Evolutionary conservation across 1,284 basidiomycete genomes (phyloP).

Genomic region (Pyrrhoderma noxium): DNA sequence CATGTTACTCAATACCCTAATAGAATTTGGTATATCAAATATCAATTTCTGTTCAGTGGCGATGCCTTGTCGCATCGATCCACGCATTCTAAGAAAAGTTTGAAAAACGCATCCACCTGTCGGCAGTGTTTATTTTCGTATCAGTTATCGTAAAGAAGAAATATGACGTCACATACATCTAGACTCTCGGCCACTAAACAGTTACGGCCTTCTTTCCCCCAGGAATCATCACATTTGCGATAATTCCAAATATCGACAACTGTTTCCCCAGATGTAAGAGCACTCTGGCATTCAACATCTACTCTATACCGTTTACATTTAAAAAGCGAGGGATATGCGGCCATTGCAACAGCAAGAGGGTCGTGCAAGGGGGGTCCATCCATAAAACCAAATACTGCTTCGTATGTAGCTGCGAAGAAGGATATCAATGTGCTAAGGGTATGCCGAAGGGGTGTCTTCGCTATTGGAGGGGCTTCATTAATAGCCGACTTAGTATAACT

Average conservation of each 20-base stretch:
- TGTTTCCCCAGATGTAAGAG: slow-evolving; percentile 63
- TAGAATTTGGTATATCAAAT: background rate
- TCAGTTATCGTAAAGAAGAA: background rate
- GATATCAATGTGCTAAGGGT: slow-evolving; percentile 65
- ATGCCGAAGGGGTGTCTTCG: slow-evolving; percentile 54
- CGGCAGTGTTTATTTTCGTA: background rate
- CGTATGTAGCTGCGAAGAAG: slow-evolving; percentile 66
- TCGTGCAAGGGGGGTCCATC: slow-evolving; percentile 80
- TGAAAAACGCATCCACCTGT: slow-evolving; percentile 59
- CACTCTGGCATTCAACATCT: slow-evolving; percentile 65
- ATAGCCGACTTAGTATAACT: slow-evolving; percentile 17
- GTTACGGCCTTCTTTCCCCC: slow-evolving; percentile 66
- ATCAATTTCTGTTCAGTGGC: slow-evolving; percentile 37
- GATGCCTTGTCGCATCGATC: slow-evolving; percentile 49
- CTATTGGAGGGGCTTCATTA: slow-evolving; percentile 28
- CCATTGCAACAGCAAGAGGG: slow-evolving; percentile 68
- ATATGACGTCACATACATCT: slow-evolving; percentile 41
- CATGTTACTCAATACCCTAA: too few relatives aligned
- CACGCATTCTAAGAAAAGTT: slow-evolving; percentile 55
- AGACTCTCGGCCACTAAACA: slow-evolving; percentile 60
- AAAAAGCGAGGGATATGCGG: slow-evolving; percentile 60
- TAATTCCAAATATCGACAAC: slow-evolving; percentile 70
- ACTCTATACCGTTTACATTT: slow-evolving; percentile 54
- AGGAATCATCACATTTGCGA: slow-evolving; percentile 45
- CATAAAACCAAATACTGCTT: slow-evolving; percentile 62